phyloP scores from a whole-genome alignment of 164 flowering plant genomes.

The Cinnamomum chago region DNA sequence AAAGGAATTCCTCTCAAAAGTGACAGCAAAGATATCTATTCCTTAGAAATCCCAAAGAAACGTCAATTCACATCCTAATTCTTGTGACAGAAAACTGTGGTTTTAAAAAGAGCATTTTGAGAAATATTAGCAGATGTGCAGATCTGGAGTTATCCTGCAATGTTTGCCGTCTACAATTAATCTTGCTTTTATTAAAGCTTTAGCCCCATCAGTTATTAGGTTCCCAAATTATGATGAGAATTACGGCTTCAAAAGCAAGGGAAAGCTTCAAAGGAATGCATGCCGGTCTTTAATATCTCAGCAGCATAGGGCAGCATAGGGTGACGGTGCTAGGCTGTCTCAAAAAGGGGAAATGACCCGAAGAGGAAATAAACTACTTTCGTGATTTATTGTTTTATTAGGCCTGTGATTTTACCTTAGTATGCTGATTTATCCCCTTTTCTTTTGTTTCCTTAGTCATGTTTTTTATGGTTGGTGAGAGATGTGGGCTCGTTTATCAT shows the following conservation, averaged over 20 bases:
- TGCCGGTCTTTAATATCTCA: too few species aligned
- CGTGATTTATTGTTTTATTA: neutral
- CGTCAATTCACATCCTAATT: too few species aligned
- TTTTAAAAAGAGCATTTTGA: neutral
- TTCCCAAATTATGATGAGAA: neutral
- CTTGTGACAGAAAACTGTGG: neutral
- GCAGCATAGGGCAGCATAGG: too few species aligned
- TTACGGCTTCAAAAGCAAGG: neutral
- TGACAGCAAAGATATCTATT: too few species aligned
- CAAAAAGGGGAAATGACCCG: too few species aligned
- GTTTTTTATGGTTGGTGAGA: neutral
- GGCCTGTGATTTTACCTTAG: neutral
- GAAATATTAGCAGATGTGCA: neutral
- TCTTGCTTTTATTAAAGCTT: neutral
- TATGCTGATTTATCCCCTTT: neutral
- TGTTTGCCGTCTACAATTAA: neutral
- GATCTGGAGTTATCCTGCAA: neutral
- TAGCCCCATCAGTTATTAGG: neutral
- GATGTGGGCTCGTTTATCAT: neutral
- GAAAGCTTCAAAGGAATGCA: too few species aligned
- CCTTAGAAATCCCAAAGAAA: neutral
- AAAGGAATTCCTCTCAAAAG: neutral
- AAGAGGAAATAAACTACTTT: too few species aligned
- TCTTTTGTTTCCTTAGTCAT: neutral
- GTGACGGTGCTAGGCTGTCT: too few species aligned